Conservation (phyloP, 495 filamentous ascomycete species). For the Xylaria curta region DNA sequence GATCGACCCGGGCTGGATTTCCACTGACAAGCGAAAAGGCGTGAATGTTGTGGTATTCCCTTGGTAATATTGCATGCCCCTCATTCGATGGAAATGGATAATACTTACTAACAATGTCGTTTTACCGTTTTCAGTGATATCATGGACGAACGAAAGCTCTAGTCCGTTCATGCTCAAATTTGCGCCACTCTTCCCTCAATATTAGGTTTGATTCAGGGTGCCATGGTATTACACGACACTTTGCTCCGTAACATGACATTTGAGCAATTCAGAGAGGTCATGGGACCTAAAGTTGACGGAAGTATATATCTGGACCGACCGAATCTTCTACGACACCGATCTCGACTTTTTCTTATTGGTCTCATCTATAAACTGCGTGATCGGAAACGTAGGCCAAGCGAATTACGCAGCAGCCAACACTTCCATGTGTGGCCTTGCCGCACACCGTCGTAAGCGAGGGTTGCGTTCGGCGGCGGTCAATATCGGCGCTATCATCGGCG, state of each 20-base stretch:
- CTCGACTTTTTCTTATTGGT: conserved; percentile 55
- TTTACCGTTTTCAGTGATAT: conserved; percentile 27
- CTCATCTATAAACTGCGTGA: conserved; percentile 41
- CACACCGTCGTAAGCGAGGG: conserved; percentile 40
- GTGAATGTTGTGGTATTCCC: conserved; percentile 15
- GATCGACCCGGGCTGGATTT: conserved; percentile 46
- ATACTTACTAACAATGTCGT: neutral
- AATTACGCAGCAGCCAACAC: conserved; percentile 60
- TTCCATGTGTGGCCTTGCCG: conserved; percentile 47
- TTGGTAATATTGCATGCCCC: conserved; percentile 10
- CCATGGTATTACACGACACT: conserved; percentile 49
- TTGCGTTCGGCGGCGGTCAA: conserved; percentile 46
- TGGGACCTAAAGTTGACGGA: conserved; percentile 48
- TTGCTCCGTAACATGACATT: conserved; percentile 42
- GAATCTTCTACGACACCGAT: conserved; percentile 43
- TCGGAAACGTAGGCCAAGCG: conserved; percentile 52
- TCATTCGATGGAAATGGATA: neutral
- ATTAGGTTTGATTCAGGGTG: conserved; percentile 49
- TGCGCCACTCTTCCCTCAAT: conserved; percentile 42
- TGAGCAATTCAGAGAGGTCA: conserved; percentile 31
- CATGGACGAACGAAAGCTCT: conserved; percentile 22
- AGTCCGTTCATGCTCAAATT: conserved; percentile 1
- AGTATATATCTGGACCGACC: conserved; percentile 37
- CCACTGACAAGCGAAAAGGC: conserved; percentile 30
- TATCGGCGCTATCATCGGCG: conserved; percentile 51